These are phyloP conservation scores for Cyclotella cryptica DNA, from an alignment of 108 stramenopile species.

Conservation along the genomic window DNA sequence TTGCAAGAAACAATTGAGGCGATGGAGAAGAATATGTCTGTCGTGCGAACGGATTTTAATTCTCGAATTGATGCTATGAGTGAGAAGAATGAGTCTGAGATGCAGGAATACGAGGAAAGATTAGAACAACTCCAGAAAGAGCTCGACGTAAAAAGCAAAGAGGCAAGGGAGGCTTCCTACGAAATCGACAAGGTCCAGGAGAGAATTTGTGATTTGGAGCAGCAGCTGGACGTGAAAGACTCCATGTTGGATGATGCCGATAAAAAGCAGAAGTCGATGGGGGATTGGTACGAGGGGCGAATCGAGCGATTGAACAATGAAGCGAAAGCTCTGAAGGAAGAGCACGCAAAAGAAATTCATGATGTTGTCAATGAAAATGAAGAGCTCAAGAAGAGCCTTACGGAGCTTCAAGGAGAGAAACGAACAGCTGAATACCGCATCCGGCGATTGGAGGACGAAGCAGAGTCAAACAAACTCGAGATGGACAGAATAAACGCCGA, in stretches of 20 bases:
- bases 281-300: constrained; percentile 50
- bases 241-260: constrained; percentile 31
- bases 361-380: constrained; percentile 39
- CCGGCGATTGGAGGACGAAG: constrained; percentile 46
- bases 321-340: constrained; percentile 37
- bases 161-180: constrained; percentile 32
- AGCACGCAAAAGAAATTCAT: constrained; percentile 45
- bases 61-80: constrained; percentile 33
- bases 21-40: constrained; percentile 55
- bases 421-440: constrained; percentile 49
- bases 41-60: constrained; percentile 42
- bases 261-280: constrained; percentile 32
- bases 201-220: constrained; percentile 28
- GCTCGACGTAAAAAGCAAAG: constrained; percentile 30
- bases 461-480: constrained; percentile 24
- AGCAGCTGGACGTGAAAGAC: constrained; percentile 40
- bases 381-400: constrained; percentile 38
- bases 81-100: constrained; percentile 27
- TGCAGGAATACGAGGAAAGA: constrained; percentile 39
- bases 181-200: constrained; percentile 23
- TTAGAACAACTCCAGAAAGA: constrained; percentile 37
- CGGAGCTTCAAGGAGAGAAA: constrained; percentile 39
- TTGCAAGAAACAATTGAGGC: constrained; percentile 52
- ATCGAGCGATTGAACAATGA: constrained; percentile 44
- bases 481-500: constrained; percentile 39